Evolutionary conservation across 345 rosid species (phyloP).

Genomic region (Lepidium africanum): DNA sequence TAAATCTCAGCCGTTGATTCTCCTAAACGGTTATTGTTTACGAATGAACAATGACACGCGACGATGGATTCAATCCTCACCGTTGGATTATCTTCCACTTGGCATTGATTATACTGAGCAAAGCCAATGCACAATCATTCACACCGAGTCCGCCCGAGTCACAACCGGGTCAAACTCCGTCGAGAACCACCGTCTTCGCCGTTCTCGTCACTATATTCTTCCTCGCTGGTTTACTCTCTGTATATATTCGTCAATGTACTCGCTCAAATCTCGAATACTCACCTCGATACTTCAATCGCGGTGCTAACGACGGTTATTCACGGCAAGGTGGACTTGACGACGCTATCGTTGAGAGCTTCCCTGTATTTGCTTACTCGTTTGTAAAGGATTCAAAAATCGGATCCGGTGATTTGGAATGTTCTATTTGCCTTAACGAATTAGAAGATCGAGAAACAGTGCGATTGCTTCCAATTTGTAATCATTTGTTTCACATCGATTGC

Average conservation of each 20-base stretch:
- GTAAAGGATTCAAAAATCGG: constrained; percentile 48
- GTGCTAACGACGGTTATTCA: neutral
- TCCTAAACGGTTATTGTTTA: neutral
- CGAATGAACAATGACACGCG: constrained; percentile 15
- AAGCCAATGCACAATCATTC: constrained; percentile 11
- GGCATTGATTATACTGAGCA: neutral
- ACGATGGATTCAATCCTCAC: neutral
- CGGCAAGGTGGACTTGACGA: constrained; percentile 41
- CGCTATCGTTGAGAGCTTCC: constrained; percentile 48
- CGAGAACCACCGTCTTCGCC: constrained; percentile 20
- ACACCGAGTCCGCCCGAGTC: neutral
- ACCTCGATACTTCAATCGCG: neutral
- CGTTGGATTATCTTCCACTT: constrained; percentile 23
- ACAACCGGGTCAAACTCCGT: neutral
- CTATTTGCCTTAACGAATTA: constrained; percentile 45
- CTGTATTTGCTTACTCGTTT: constrained; percentile 44
- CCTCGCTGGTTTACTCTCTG: constrained; percentile 17
- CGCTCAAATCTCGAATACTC: neutral
- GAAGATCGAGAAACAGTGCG: constrained; percentile 38
- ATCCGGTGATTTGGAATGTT: constrained; percentile 39
- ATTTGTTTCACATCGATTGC: constrained; percentile 50
- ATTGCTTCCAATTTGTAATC: constrained; percentile 44
- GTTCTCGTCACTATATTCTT: constrained; percentile 17
- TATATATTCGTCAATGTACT: constrained; percentile 17
- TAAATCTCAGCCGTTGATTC: neutral